These are phyloP conservation scores for Penicillium nucicola DNA, from an alignment of 495 filamentous ascomycete genomes.

Conservation along the genomic window DNA sequence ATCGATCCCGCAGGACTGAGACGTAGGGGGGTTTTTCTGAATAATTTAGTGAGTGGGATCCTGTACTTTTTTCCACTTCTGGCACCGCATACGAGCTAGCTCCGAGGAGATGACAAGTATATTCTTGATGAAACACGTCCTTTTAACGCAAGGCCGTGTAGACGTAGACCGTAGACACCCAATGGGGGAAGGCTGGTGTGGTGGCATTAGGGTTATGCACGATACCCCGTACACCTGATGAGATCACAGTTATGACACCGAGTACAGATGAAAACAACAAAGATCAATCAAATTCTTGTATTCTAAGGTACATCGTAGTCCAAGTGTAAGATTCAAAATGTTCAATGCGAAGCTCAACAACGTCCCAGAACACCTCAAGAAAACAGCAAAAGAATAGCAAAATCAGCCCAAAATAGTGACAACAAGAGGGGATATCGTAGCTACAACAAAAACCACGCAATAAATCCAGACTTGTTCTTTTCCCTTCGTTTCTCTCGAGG, in stretches of 20 bases:
- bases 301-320: background rate
- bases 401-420: slow-evolving; percentile 10
- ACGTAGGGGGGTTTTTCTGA: background rate
- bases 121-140: background rate
- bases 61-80: too few species aligned
- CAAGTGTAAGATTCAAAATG: background rate
- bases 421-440: slow-evolving; percentile 26
- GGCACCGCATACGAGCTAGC: background rate
- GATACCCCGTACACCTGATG: background rate
- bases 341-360: background rate
- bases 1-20: background rate
- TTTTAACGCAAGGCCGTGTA: too few species aligned
- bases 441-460: slow-evolving; percentile 17
- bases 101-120: background rate
- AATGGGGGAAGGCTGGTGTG: background rate
- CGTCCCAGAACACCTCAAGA: slow-evolving; percentile 1
- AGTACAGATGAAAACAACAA: background rate
- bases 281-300: background rate
- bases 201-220: slow-evolving; percentile 4
- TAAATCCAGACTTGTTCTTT: slow-evolving; percentile 8
- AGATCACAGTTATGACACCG: too few species aligned
- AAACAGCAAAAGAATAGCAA: slow-evolving; percentile 2
- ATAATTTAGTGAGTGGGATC: background rate
- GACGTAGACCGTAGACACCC: too few species aligned
- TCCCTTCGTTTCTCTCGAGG: background rate